Evolutionary conservation across 768 basidiomycete genomes (phyloP), one percentile per base, ranked within the genome.

Genomic region (Leccinum uliginosum): DNA sequence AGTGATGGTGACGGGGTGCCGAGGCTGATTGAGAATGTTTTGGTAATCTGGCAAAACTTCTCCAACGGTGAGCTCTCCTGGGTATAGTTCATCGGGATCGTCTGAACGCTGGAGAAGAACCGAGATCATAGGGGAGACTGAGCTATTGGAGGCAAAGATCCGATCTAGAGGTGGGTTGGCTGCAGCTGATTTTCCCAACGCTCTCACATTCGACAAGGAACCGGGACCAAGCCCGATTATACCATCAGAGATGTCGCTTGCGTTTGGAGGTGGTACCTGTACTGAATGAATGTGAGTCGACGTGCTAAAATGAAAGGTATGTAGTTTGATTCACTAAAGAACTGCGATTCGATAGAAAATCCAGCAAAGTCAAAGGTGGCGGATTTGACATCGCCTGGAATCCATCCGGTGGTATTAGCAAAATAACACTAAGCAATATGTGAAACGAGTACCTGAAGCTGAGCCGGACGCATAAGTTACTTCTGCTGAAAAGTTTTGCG

Each of bases 11-110:
- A 89, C 82, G 10, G 75, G 59, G 27, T 86, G 76, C 59, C 76
- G 76, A 3, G 83, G 78, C 61, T 85, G 78, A 30, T 72, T 70
- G 12, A 76, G 72, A 55, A 91, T 74, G 27, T 71, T 73, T 43
- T 74, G 68, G 64, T 78, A 84, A 6, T 79, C 76, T 0, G 76
- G 57, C 7, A 87, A 65, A 15, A 83, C 68, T 58, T 86, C 84
- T 17, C 84, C 83, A 15, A 90, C 72, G 3, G 86, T 82, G 49
- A 91, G 72, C 54, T 83, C 78, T 4, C 89, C 89, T 1, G 79
- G 79, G 49, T 79, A 81, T 10, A 67, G 72, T 40, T 81, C 75
- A 1, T 71, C 70, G 11, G 81, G 80, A 63, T 84, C 86, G 57
- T 80, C 71, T 11, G 77, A 73, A 23, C 89, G 82, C 27, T 83